A percentile compares a stretch with the other conserved stretches of the same genome.
Conservation (phyloP, 2,329 filamentous ascomycete species). For the Periconia sp. region DNA sequence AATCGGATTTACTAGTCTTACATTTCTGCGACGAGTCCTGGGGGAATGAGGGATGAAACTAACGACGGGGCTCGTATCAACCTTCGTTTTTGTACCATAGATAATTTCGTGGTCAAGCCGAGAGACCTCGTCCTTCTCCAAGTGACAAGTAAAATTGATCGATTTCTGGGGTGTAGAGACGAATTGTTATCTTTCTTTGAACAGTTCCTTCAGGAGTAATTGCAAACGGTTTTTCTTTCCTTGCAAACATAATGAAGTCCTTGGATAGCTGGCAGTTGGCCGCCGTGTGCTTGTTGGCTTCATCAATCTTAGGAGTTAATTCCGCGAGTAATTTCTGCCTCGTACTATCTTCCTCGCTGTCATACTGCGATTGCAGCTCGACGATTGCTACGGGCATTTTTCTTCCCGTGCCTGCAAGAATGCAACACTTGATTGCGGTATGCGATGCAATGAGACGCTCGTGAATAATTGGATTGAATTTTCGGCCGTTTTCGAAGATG, state of each 20-base stretch:
- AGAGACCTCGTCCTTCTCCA: no score
- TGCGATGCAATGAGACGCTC: slow-evolving; percentile 35
- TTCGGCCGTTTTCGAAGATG: slow-evolving; percentile 23
- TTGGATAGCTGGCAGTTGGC: slow-evolving; percentile 52
- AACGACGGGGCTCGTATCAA: background rate
- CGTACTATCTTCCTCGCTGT: slow-evolving; percentile 21
- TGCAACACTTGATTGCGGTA: slow-evolving; percentile 33
- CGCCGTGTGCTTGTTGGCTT: slow-evolving; percentile 51
- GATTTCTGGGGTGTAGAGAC: slow-evolving; percentile 55
- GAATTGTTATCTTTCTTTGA: slow-evolving; percentile 49
- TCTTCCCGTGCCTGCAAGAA: slow-evolving; percentile 40
- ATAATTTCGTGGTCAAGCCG: no score
- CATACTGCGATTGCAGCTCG: slow-evolving; percentile 28
- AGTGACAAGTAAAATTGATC: slow-evolving; percentile 50
- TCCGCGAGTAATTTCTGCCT: slow-evolving; percentile 48
- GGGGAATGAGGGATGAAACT: no score
- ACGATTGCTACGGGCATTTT: slow-evolving; percentile 40
- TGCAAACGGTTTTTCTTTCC: slow-evolving; percentile 52
- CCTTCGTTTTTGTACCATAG: background rate
- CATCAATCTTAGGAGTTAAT: slow-evolving; percentile 50
- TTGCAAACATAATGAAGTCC: slow-evolving; percentile 52
- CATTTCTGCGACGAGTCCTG: no score
- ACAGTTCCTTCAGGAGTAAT: slow-evolving; percentile 56
- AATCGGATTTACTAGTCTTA: no score
- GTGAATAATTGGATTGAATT: slow-evolving; percentile 28